Evolutionary conservation across 805 yeast species (phyloP), one percentile per base, ranked within the genome.

Genomic region (Cyberlindnera maritima): DNA sequence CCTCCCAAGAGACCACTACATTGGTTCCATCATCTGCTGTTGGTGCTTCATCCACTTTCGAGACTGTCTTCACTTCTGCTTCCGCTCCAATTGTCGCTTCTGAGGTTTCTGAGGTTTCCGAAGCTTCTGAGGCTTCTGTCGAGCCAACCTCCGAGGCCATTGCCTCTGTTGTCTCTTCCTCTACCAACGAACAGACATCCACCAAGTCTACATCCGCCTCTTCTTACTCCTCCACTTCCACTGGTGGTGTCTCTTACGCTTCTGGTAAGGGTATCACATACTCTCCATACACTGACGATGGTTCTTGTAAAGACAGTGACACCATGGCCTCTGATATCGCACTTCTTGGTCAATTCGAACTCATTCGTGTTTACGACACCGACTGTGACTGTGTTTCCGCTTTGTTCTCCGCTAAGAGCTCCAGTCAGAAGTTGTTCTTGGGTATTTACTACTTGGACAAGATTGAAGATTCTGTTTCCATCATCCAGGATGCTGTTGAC

Each of bases 251-350:
- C 23, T 42, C 45, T 6, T 34, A 35, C 25, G 50, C 47, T 5
- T 75, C 77, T 48, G 65, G 53, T 11, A 79, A 77, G 58, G 88
- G 88, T 64, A 77, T 82, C 59, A 76, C 86, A 33, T 82, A 82
- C 66, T 76, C 87, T 14, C 87, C 88, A 41, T 82, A 81, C 69
- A 65, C 78, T 39, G 68, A 72, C 54, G 61, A 69, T 47, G 81
- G 84, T 48, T 60, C 71, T 29, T 82, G 88, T 67, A 81, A 82
- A 64, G 63, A 75, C 36, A 62, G 75, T 1, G 62, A 62, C 46
- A 66, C 71, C 39, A 76, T 82, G 47, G 65, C 72, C 28, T 52
- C 67, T 39, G 88, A 82, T 54, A 60, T 82, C 41, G 62, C 61
- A 29, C 53, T 56, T 54, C 69, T 82, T 45, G 45, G 72, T 15